These are phyloP conservation scores for Alternaria incomplexa DNA, from an alignment of 2,329 filamentous ascomycete species.

Conservation along the genomic window DNA sequence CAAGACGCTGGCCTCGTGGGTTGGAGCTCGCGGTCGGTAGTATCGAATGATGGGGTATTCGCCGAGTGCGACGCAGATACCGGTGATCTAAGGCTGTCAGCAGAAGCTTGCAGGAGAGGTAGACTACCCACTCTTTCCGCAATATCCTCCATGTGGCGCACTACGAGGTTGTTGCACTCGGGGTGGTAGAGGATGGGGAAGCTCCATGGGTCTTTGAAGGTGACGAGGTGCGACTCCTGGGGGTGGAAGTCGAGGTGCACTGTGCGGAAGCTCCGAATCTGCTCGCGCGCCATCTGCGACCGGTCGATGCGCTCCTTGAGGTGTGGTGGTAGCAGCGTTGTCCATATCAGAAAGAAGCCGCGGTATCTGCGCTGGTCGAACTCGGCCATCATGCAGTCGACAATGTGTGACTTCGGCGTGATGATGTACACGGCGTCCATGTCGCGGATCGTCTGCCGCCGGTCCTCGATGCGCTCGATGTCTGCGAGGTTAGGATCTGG, in stretches of 20 bases:
- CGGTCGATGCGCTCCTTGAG: slow-evolving; percentile 77
- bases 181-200: slow-evolving; percentile 94
- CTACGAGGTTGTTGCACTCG: slow-evolving; percentile 82
- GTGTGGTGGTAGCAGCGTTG: slow-evolving; percentile 71
- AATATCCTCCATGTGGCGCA: slow-evolving; percentile 80
- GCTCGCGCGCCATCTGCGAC: slow-evolving; percentile 70
- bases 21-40: slow-evolving; percentile 75
- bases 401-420: slow-evolving; percentile 82
- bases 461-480: slow-evolving; percentile 92
- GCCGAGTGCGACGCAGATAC: slow-evolving; percentile 87
- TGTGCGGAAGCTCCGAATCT: slow-evolving; percentile 80
- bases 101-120: neutral
- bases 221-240: slow-evolving; percentile 87
- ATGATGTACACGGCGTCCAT: slow-evolving; percentile 97
- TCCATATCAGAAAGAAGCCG: slow-evolving; percentile 85
- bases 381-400: slow-evolving; percentile 93
- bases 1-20: slow-evolving; percentile 86
- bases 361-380: slow-evolving; percentile 84
- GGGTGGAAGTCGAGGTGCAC: slow-evolving; percentile 89
- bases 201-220: slow-evolving; percentile 93
- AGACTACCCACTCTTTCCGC: slow-evolving; percentile 76
- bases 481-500: slow-evolving; percentile 62
- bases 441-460: slow-evolving; percentile 78
- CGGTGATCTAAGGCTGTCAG: slow-evolving; percentile 68
- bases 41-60: slow-evolving; percentile 95